Conservation (phyloP, 192 early-diverging fungal genomes). For the Umbelopsis vinacea region DNA sequence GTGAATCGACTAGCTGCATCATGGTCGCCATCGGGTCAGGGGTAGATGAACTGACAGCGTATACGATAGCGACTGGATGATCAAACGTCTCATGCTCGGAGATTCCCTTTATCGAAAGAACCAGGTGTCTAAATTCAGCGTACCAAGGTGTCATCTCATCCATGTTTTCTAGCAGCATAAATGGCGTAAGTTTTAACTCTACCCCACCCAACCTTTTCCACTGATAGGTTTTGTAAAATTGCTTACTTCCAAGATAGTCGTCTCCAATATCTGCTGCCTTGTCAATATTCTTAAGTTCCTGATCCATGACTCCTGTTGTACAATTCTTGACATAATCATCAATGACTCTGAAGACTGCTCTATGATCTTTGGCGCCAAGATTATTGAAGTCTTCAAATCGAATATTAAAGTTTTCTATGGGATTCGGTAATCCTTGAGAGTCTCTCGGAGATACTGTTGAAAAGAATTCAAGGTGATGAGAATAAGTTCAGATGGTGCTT, state of each 20-base stretch:
- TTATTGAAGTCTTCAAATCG: conserved; percentile 63
- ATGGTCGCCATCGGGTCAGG: conserved; percentile 78
- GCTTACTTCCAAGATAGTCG: conserved; percentile 51
- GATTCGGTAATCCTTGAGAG: conserved; percentile 58
- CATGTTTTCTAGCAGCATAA: conserved; percentile 39
- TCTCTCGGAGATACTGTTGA: conserved; percentile 60
- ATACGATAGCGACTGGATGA: conserved; percentile 88
- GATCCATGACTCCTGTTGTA: conserved; percentile 4
- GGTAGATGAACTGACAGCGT: conserved; percentile 64
- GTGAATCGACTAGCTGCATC: conserved; percentile 54
- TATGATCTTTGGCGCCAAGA: conserved; percentile 57
- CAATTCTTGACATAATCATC: conserved; percentile 49
- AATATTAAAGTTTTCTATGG: conserved; percentile 66
- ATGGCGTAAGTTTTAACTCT: neutral
- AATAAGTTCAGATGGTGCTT: neutral
- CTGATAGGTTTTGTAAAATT: neutral
- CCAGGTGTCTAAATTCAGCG: conserved; percentile 66
- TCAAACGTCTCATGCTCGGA: conserved; percentile 94
- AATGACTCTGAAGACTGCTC: conserved; percentile 49
- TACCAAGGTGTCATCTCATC: conserved; percentile 86
- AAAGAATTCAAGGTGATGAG: conserved; percentile 1
- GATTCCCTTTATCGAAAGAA: conserved; percentile 64
- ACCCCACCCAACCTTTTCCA: no score
- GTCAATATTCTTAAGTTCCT: neutral
- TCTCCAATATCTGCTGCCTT: conserved; percentile 47